phyloP scores from a whole-genome alignment of 805 yeast genomes.

The Wickerhamiella kazuoi region DNA sequence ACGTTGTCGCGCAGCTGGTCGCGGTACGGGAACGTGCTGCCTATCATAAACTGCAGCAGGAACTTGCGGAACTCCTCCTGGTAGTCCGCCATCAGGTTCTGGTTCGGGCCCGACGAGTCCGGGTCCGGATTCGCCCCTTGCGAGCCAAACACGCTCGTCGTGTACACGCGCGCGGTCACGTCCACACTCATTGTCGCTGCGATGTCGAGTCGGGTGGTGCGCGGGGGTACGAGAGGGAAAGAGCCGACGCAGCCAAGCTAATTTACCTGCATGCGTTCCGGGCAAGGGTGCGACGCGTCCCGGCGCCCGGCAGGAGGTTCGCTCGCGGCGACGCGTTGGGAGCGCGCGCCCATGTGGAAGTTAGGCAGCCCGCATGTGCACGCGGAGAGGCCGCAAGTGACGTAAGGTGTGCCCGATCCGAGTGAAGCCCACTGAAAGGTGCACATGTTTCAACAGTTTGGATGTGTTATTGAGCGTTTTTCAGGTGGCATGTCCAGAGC shows the following conservation, averaged over 20 bases:
- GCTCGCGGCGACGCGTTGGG: no score
- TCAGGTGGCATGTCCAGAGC: no score
- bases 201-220: neutral
- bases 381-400: no score
- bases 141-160: constrained; percentile 75
- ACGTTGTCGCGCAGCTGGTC: constrained; percentile 82
- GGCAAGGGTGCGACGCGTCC: neutral
- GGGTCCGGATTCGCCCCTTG: constrained; percentile 39
- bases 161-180: constrained; percentile 19
- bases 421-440: no score
- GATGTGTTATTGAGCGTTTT: no score
- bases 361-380: no score
- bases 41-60: constrained; percentile 68
- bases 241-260: neutral
- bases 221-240: neutral
- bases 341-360: no score
- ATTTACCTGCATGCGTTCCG: constrained; percentile 2
- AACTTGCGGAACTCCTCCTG: constrained; percentile 45
- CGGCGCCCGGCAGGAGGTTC: no score
- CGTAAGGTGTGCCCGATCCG: no score
- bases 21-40: constrained; percentile 62
- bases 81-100: constrained; percentile 17
- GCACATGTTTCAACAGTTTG: no score
- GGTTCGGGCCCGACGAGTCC: constrained; percentile 18
- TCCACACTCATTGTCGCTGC: constrained; percentile 9